phyloP scores from a whole-genome alignment of 257 asterid species.

The Galeopsis tetrahit region DNA sequence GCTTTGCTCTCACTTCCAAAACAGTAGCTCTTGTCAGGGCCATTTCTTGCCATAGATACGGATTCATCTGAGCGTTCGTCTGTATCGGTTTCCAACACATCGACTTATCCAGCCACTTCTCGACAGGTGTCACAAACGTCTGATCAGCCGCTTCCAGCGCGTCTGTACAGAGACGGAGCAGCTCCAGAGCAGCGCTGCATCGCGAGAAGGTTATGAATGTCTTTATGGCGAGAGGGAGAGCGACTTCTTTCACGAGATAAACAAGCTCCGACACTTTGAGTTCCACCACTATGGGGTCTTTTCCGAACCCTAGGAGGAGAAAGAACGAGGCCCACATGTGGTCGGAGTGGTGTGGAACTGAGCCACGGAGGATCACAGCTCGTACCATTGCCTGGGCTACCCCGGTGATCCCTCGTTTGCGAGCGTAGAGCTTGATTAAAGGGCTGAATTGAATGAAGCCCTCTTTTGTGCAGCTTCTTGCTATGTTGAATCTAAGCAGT shows the following conservation, averaged over 20 bases:
- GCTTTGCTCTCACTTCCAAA: conserved; percentile 84
- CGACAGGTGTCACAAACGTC: conserved; percentile 75
- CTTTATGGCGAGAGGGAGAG: conserved; percentile 68
- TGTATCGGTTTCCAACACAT: conserved; percentile 76
- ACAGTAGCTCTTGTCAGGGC: conserved; percentile 83
- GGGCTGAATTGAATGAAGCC: conserved; percentile 62
- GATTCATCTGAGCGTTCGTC: conserved; percentile 85
- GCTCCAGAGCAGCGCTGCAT: conserved; percentile 73
- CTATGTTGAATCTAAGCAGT: conserved; percentile 64
- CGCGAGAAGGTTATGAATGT: conserved; percentile 70
- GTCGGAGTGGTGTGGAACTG: conserved; percentile 51
- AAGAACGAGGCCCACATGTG: conserved; percentile 91
- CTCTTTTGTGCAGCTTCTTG: conserved; percentile 56
- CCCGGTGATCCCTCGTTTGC: conserved; percentile 60
- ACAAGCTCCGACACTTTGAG: conserved; percentile 62
- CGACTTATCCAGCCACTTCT: conserved; percentile 76
- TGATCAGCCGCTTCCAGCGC: conserved; percentile 83
- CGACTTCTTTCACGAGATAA: conserved; percentile 66
- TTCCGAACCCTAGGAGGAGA: conserved; percentile 68
- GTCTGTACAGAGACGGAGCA: conserved; percentile 81
- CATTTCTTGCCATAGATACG: conserved; percentile 88
- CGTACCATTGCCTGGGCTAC: conserved; percentile 72
- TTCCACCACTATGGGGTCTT: conserved; percentile 68
- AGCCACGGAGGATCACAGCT: conserved; percentile 56
- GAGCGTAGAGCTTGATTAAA: conserved; percentile 59